A percentile compares a stretch with the other conserved stretches of the same genome.
Conservation (phyloP, 495 filamentous ascomycete genomes). For the Xylaria telfairii region DNA sequence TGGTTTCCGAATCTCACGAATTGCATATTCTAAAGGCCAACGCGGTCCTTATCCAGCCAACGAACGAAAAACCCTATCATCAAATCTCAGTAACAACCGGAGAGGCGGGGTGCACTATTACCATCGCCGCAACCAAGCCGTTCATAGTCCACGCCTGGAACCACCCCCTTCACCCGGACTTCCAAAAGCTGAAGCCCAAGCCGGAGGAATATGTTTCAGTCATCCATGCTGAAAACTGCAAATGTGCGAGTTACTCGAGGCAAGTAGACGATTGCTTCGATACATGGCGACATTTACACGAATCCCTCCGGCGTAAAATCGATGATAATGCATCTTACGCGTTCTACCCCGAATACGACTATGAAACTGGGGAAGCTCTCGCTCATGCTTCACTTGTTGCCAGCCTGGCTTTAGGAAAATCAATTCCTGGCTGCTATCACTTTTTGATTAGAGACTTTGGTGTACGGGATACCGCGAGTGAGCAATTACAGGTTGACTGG, state of each 20-base stretch:
- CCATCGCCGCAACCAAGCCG: background rate
- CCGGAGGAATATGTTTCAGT: background rate
- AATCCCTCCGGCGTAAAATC: background rate
- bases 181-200: background rate
- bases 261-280: background rate
- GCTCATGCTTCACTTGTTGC: constrained; percentile 7
- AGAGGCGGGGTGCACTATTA: background rate
- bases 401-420: background rate
- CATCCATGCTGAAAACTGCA: background rate
- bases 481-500: no score
- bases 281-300: background rate
- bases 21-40: background rate
- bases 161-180: background rate
- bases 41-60: background rate
- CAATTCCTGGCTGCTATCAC: background rate
- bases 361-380: background rate
- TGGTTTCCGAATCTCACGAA: background rate
- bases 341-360: background rate
- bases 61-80: constrained; percentile 1
- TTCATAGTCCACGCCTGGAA: background rate
- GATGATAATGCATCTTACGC: constrained; percentile 1
- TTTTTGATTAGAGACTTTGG: background rate
- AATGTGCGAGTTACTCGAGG: background rate
- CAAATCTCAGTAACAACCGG: background rate
- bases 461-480: background rate